Evolutionary conservation across 768 basidiomycete species (phyloP), one percentile per base, ranked within the genome.

Genomic region (Phylloporus sp.): DNA sequence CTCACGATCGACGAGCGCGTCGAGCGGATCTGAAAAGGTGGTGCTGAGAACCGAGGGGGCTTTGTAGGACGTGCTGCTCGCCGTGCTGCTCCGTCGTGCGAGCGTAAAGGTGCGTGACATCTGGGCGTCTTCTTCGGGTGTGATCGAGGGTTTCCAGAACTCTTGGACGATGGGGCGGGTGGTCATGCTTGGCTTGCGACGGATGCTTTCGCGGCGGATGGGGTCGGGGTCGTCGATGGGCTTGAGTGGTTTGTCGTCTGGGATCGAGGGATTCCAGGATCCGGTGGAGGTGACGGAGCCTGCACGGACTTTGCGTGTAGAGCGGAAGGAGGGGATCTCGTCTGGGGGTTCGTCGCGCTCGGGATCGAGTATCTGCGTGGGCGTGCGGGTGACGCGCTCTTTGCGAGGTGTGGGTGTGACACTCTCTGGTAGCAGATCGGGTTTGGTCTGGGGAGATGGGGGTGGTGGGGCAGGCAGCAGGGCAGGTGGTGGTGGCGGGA

Each of bases 81-180:
- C 72, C 6, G 68, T 74, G 53, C 80, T 82, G 38, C 75, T 73
- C 10, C 75, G 72, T 49, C 76, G 65, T 1, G 74, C 75, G 23
- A 80, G 66, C 12, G 68, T 64, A 50, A 72, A 72, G 5, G 76
- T 68, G 47, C 73, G 76, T 2, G 73, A 72, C 36, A 70, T 61
- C 12, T 72, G 60, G 0, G 65, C 65, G 32, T 78, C 79, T 46
- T 80, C 75, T 51, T 76, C 73, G 1, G 74, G 71, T 1, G 76
- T 70, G 18, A 75, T 70, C 0, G 73, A 61, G 3, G 80, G 79
- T 32, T 72, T 76, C 80, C 80, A 81, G 27, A 80, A 63, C 51
- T 79, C 76, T 13, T 74, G 77, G 1, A 66, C 62, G 38, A 65
- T 57, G 61, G 51, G 73, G 60, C 51, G 70, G 59, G 45, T 64